These are phyloP conservation scores for Termitomyces bulborhizus DNA, from an alignment of 768 basidiomycete species.

Conservation along the genomic window DNA sequence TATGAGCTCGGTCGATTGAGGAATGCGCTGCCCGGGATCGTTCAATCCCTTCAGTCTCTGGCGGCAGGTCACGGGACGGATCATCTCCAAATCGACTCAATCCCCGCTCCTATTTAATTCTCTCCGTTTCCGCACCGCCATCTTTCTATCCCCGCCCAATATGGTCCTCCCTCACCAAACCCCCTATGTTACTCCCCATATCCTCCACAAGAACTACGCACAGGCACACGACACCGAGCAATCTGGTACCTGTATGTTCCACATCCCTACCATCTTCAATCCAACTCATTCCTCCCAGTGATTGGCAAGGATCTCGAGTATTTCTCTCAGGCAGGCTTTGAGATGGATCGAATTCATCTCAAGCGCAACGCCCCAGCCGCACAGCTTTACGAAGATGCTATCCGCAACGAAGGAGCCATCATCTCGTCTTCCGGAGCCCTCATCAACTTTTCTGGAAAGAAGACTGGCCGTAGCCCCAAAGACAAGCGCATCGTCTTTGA, in stretches of 20 bases:
- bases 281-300: constrained; percentile 38
- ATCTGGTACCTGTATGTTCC: constrained; percentile 47
- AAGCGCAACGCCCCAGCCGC: constrained; percentile 91
- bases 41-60: constrained; percentile 2
- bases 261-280: constrained; percentile 1
- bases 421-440: constrained; percentile 93
- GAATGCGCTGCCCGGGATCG: constrained; percentile 20
- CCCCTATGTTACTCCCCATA: constrained; percentile 85
- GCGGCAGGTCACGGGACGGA: constrained; percentile 18
- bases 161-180: constrained; percentile 72
- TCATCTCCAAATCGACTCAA: constrained; percentile 13
- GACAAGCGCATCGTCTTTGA: constrained; percentile 99
- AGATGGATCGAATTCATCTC: constrained; percentile 95
- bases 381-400: constrained; percentile 93
- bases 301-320: constrained; percentile 92
- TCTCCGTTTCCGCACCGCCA: constrained; percentile 9
- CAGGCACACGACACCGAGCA: constrained; percentile 64
- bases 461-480: constrained; percentile 95
- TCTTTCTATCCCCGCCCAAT: constrained; percentile 21
- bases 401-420: constrained; percentile 97
- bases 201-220: constrained; percentile 83
- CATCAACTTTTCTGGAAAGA: constrained; percentile 99
- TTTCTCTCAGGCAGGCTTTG: constrained; percentile 98
- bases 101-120: constrained; percentile 15
- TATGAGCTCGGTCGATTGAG: constrained; percentile 32